These are phyloP conservation scores for Apodospora peruviana DNA, from an alignment of 495 filamentous ascomycete genomes.

Conservation along the genomic window DNA sequence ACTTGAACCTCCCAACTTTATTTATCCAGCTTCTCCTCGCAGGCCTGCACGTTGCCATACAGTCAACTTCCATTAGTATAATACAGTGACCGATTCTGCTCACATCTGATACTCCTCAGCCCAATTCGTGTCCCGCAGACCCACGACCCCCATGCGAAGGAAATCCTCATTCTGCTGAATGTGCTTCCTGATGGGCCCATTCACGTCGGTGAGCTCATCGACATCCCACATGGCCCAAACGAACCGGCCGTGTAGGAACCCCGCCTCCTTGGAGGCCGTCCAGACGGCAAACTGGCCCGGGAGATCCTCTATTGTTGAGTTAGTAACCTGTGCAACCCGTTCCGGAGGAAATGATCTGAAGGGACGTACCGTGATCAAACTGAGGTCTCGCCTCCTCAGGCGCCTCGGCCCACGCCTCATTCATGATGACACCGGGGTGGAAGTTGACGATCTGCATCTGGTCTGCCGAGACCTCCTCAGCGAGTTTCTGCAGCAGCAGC, in stretches of 20 bases:
- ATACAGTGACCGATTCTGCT: no score
- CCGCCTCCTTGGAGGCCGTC: constrained; percentile 38
- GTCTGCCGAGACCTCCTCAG: constrained; percentile 18
- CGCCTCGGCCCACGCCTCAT: constrained; percentile 8
- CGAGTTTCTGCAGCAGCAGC: constrained; percentile 23
- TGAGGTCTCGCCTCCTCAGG: constrained; percentile 11
- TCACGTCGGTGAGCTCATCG: constrained; percentile 30
- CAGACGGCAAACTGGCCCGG: constrained; percentile 43
- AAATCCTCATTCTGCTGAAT: neutral
- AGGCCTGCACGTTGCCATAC: no score
- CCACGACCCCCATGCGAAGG: neutral
- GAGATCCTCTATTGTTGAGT: constrained; percentile 24
- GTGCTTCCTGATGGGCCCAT: neutral
- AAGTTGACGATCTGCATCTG: constrained; percentile 35
- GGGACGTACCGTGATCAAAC: constrained; percentile 1
- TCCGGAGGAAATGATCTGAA: neutral
- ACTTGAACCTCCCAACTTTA: no score
- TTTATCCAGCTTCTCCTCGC: no score
- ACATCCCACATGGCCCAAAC: constrained; percentile 49
- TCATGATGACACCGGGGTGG: constrained; percentile 35
- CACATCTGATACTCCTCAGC: neutral
- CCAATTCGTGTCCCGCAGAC: neutral
- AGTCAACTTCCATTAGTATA: no score
- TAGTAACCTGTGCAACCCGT: no score
- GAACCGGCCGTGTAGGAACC: constrained; percentile 44